Conservation (phyloP, 2,329 filamentous ascomycete species). For the Hypoxylon sp. region DNA sequence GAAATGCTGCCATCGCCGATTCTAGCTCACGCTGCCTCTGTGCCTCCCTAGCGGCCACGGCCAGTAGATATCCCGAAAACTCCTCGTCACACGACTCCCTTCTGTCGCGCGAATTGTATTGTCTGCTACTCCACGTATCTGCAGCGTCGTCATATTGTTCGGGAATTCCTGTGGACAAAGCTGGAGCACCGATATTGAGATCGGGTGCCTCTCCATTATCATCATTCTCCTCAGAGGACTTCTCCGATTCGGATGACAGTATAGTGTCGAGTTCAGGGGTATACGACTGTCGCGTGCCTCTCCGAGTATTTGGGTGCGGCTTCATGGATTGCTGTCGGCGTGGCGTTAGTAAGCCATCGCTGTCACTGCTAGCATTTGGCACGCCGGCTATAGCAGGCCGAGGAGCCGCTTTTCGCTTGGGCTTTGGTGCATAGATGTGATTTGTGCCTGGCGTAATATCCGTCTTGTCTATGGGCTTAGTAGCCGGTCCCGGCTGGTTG, state of each 20-base stretch:
- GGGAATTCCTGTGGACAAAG: constrained; percentile 37
- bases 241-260: constrained; percentile 61
- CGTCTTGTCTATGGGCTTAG: constrained; percentile 77
- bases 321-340: constrained; percentile 59
- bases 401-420: constrained; percentile 56
- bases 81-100: constrained; percentile 81
- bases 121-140: constrained; percentile 50
- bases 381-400: constrained; percentile 44
- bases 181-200: constrained; percentile 46
- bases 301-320: constrained; percentile 59
- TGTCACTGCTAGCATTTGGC: constrained; percentile 47
- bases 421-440: constrained; percentile 68
- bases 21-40: constrained; percentile 83
- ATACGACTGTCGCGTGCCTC: constrained; percentile 59
- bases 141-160: constrained; percentile 42
- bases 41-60: constrained; percentile 83
- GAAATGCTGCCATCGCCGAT: constrained; percentile 81
- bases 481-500: constrained; percentile 74
- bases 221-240: constrained; percentile 56
- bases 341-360: constrained; percentile 55
- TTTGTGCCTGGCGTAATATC: constrained; percentile 77
- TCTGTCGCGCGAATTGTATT: constrained; percentile 62
- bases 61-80: constrained; percentile 82
- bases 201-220: constrained; percentile 36
- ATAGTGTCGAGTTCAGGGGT: constrained; percentile 61